Evolutionary conservation across 2,329 filamentous ascomycete species (phyloP).

Genomic region (Diaporthe citriasiana): DNA sequence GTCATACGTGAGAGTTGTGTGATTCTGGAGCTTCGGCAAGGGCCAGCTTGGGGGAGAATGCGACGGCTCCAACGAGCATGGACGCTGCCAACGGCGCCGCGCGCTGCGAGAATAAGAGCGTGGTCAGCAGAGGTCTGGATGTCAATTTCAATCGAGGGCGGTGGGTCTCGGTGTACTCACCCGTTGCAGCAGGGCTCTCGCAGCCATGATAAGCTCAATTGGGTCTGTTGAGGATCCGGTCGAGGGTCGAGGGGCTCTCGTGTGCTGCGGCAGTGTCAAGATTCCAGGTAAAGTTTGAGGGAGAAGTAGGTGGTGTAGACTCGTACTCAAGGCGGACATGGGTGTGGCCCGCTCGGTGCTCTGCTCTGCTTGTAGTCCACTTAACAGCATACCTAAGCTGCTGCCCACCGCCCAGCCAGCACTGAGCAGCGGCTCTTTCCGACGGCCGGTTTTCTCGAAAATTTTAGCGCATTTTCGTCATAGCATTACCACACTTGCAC

Average conservation of each 20-base stretch:
- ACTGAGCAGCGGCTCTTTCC: slow-evolving; percentile 43
- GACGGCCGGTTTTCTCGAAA: slow-evolving; percentile 40
- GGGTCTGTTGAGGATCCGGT: slow-evolving; percentile 47
- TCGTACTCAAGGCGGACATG: slow-evolving; percentile 10
- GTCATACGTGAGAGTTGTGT: slow-evolving; percentile 35
- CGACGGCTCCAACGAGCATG: slow-evolving; percentile 63
- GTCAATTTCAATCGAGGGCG: slow-evolving; percentile 41
- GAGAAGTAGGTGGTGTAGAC: slow-evolving; percentile 23
- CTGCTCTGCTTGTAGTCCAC: not conserved
- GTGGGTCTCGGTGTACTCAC: slow-evolving; percentile 53
- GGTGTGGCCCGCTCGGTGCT: slow-evolving; percentile 17
- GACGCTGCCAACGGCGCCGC: slow-evolving; percentile 68
- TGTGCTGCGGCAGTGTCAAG: slow-evolving; percentile 32
- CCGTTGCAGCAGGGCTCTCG: slow-evolving; percentile 71
- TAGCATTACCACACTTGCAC: slow-evolving; percentile 6
- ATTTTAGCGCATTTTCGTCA: slow-evolving; percentile 39
- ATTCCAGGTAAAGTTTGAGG: slow-evolving; percentile 29
- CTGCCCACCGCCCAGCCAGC: slow-evolving; percentile 6
- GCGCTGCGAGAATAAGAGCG: slow-evolving; percentile 58
- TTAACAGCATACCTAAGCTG: not conserved
- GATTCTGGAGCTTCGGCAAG: slow-evolving; percentile 64
- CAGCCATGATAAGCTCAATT: slow-evolving; percentile 71
- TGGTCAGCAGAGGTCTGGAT: slow-evolving; percentile 37
- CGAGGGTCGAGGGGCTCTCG: slow-evolving; percentile 22
- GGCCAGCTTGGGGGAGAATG: slow-evolving; percentile 62